Evolutionary conservation across 495 filamentous ascomycete genomes (phyloP), one percentile per base, ranked within the genome.

Genomic region (Annulohypoxylon bovei): DNA sequence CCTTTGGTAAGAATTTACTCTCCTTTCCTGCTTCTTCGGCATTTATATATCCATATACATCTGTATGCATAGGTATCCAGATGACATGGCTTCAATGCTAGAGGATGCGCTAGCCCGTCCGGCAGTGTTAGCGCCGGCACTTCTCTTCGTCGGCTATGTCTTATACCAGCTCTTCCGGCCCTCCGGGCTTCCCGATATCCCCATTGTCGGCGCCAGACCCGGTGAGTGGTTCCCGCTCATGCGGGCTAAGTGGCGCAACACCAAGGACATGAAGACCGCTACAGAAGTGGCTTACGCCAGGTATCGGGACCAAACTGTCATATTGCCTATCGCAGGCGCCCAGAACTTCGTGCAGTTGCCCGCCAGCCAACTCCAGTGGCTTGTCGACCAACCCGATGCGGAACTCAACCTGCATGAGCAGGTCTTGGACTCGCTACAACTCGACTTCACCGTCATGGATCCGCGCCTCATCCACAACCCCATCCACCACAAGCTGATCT

Each of bases 341-440:
- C 40, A 58, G 39, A 68, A 76, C 66, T 56, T 73, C 30, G 72
- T 86, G 0, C 23, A 84, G 8, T 64, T 85, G n/a, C 83, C 84
- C 1, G 71, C 70, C 0, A 61, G 76, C 14, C 74, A 82, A 39
- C 68, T 76, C 5, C 75, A 80, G 56, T 85, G 80, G 73, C 76
- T 85, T 33, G 64, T 76, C 23, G 78, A 82, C 18, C 82, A 86
- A 73, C 80, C 84, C n/a, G 81, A 85, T 65, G 49, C 67, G 6
- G 71, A 78, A 7, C 67, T 85, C 7, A 63, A 70, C 65, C 67
- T 77, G 39, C 71, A 75, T 49, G 62, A 54, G 11, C 67, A 76
- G 37, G 74, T 79, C 28, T 61, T 71, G 4, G 76, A 81, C 11
- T 27, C 68, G 18, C 65, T 84, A 4, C 78, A 82, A 65, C 68